Percentiles rank a stretch among this genome's conserved stretches.
These are phyloP conservation scores for Syncephalastrum sp. DNA, from an alignment of 371 early-diverging fungal genomes.

Conservation along the genomic window DNA sequence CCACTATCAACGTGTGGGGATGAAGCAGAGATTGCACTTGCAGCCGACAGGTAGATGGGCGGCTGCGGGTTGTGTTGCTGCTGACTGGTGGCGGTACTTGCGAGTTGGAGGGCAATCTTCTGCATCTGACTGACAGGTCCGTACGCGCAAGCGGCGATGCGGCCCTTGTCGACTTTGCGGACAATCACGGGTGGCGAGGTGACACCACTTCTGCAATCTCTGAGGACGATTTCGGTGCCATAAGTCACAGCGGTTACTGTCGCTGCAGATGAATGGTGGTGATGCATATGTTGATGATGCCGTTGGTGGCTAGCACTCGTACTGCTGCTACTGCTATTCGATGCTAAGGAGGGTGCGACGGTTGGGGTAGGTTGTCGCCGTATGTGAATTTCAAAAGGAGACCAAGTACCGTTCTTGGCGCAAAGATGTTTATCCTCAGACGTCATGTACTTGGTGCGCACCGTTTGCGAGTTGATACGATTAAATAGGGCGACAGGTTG, in stretches of 20 bases:
- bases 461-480: conserved; percentile 88
- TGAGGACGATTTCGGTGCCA: conserved; percentile 74
- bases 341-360: conserved; percentile 1
- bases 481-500: conserved; percentile 72
- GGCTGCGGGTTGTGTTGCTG: conserved; percentile 1
- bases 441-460: conserved; percentile 81
- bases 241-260: conserved; percentile 58
- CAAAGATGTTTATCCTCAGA: conserved; percentile 55
- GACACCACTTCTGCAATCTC: conserved; percentile 63
- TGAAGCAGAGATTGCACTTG: conserved; percentile 8
- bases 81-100: conserved; percentile 18
- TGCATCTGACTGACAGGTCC: conserved; percentile 88
- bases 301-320: conserved; percentile 1
- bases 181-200: conserved; percentile 73
- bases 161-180: conserved; percentile 78
- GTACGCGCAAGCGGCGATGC: conserved; percentile 57
- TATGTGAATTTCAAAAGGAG: conserved; percentile 72
- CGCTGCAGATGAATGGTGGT: conserved; percentile 6
- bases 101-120: conserved; percentile 74
- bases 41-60: background rate
- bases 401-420: conserved; percentile 78
- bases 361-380: conserved; percentile 41
- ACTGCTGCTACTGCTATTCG: conserved; percentile 9
- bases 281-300: conserved; percentile 4
- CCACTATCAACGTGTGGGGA: conserved; percentile 8